Conservation (phyloP, 768 basidiomycete species). For the Tulasnella sp. region DNA sequence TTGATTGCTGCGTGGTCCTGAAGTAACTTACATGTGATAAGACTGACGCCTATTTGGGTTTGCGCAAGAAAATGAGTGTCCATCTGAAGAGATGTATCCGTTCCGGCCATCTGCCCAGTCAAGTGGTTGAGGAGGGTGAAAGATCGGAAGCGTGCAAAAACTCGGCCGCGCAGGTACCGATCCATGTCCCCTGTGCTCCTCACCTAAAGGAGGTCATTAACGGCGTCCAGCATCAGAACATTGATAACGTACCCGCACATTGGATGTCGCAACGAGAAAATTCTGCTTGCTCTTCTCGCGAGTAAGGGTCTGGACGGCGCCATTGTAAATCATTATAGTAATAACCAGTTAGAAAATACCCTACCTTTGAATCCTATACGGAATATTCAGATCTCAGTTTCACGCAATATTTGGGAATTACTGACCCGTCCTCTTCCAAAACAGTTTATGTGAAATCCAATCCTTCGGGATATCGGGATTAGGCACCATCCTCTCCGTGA, state of each 20-base stretch:
- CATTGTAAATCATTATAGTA: background rate
- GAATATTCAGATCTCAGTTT: too few species aligned
- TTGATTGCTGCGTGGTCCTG: slow-evolving; percentile 37
- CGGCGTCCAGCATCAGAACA: too few species aligned
- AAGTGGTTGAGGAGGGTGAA: slow-evolving; percentile 32
- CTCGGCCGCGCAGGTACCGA: slow-evolving; percentile 36
- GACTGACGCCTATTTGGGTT: slow-evolving; percentile 32
- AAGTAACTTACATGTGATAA: slow-evolving; percentile 24
- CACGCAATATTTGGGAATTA: background rate
- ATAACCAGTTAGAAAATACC: background rate
- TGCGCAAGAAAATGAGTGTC: slow-evolving; percentile 40
- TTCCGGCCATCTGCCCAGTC: slow-evolving; percentile 20
- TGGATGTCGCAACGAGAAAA: background rate
- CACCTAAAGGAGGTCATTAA: slow-evolving; percentile 39
- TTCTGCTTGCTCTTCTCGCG: background rate
- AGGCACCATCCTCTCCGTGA: slow-evolving; percentile 33
- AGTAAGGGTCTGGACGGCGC: background rate
- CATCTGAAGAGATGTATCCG: slow-evolving; percentile 41
- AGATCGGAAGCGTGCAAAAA: slow-evolving; percentile 41
- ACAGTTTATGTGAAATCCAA: slow-evolving; percentile 39
- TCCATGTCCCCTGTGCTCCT: slow-evolving; percentile 35
- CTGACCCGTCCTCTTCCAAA: slow-evolving; percentile 46
- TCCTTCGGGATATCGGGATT: slow-evolving; percentile 40
- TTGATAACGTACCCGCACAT: background rate
- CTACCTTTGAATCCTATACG: slow-evolving; percentile 41